Evolutionary conservation across 805 yeast genomes (phyloP).

Genomic region (Lipomyces sp.): DNA sequence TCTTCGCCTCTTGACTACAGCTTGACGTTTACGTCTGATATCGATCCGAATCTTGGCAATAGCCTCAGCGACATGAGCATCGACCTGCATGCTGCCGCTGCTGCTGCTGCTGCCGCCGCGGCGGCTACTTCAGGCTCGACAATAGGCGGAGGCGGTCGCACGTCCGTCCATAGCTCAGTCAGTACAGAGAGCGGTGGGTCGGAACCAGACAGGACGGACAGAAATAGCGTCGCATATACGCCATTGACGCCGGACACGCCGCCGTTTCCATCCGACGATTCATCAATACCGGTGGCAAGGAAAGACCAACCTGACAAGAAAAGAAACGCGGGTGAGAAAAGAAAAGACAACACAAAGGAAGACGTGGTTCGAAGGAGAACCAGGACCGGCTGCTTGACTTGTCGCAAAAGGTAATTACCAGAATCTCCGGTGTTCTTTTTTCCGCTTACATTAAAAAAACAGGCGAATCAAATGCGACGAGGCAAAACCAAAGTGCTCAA

Average conservation of each 20-base stretch:
- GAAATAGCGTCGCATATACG: neutral
- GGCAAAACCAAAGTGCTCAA: slow-evolving; percentile 62
- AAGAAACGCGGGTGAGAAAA: neutral
- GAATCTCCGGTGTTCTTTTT: too few species aligned
- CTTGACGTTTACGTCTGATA: neutral
- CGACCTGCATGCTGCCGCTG: neutral
- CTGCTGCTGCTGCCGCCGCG: neutral
- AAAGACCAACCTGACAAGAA: neutral
- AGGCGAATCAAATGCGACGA: slow-evolving; percentile 72
- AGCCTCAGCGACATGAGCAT: neutral
- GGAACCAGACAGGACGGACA: neutral
- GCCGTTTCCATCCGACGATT: neutral
- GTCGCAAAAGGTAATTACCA: slow-evolving; percentile 20
- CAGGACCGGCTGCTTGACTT: slow-evolving; percentile 30
- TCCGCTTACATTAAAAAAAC: neutral
- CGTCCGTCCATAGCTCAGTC: neutral
- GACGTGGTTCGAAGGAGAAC: slow-evolving; percentile 21
- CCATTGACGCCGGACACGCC: slow-evolving; percentile 18
- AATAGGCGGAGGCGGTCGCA: neutral
- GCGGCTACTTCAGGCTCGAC: too few species aligned
- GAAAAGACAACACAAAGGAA: neutral
- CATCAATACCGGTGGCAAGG: neutral
- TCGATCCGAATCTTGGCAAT: neutral
- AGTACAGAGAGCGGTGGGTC: slow-evolving; percentile 2
- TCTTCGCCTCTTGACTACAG: neutral